A percentile compares a stretch with the other conserved stretches of the same genome.
phyloP scores from a whole-genome alignment of 2,329 filamentous ascomycete species.

The Zymoseptoria ardabiliae region DNA sequence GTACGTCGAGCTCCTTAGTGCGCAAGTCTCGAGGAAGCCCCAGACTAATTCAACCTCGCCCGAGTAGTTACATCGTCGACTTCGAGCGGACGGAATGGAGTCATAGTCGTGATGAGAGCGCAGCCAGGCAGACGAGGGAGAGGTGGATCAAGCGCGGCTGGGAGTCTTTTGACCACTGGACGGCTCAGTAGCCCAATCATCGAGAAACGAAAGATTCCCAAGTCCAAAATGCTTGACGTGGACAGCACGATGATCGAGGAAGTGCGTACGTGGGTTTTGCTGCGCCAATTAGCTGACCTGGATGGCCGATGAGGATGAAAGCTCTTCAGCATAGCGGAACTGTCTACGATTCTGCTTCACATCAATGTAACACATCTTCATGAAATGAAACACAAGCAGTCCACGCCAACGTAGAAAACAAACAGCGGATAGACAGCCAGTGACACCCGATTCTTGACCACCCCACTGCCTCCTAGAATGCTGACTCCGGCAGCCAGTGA shows the following conservation, averaged over 20 bases:
- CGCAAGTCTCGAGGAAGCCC: neutral
- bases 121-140: neutral
- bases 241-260: neutral
- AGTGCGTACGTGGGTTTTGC: no score
- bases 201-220: neutral
- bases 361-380: neutral
- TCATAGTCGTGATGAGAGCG: neutral
- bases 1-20: neutral
- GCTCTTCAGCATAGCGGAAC: neutral
- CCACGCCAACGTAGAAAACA: conserved; percentile 88
- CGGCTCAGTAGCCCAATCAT: neutral
- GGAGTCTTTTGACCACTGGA: neutral
- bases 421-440: conserved; percentile 92
- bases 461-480: conserved; percentile 89
- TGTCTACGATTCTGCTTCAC: neutral
- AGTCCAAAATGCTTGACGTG: neutral
- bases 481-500: conserved; percentile 91
- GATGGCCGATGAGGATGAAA: neutral
- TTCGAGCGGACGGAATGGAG: conserved; percentile 4
- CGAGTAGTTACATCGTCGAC: conserved; percentile 7
- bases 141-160: neutral
- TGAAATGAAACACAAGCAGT: conserved; percentile 91
- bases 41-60: neutral
- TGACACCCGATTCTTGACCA: conserved; percentile 87
- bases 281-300: neutral